Evolutionary conservation across 2,329 filamentous ascomycete species (phyloP).

Genomic region (Cytospora chrysosperma): DNA sequence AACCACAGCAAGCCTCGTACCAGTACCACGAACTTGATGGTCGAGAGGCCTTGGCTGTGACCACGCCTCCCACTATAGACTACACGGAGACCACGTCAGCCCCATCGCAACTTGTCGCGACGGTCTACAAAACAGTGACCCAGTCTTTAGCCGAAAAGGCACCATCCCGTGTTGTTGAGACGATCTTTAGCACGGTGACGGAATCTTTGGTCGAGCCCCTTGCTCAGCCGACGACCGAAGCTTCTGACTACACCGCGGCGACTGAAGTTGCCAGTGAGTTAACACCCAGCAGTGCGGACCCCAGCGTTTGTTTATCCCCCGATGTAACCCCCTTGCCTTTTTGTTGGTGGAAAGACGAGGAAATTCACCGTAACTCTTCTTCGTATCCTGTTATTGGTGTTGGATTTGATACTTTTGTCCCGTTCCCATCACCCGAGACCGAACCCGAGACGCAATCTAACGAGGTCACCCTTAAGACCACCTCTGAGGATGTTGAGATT

Average conservation of each 20-base stretch:
- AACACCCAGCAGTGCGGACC: conserved; percentile 15
- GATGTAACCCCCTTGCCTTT: conserved; percentile 13
- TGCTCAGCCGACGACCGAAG: conserved; percentile 3
- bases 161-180: conserved; percentile 19
- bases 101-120: conserved; percentile 13
- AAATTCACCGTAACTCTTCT: not conserved
- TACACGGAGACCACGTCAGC: conserved; percentile 2
- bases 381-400: not conserved
- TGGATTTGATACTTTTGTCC: conserved; percentile 15
- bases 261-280: conserved; percentile 18
- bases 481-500: conserved; percentile 3
- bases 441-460: conserved; percentile 19
- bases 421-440: conserved; percentile 1
- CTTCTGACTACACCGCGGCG: conserved; percentile 1
- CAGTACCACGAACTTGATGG: conserved; percentile 21
- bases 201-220: conserved; percentile 10
- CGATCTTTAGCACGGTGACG: conserved; percentile 25
- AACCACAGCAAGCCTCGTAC: conserved; percentile 9
- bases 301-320: conserved; percentile 21
- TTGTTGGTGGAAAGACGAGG: not conserved
- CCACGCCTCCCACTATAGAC: conserved; percentile 5
- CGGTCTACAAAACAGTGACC: conserved; percentile 19
- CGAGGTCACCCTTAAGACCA: conserved; percentile 17
- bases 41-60: conserved; percentile 13
- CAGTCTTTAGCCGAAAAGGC: not conserved